phyloP scores from a whole-genome alignment of 176 grass and related monocot species.

The Eragrostis curvula region DNA sequence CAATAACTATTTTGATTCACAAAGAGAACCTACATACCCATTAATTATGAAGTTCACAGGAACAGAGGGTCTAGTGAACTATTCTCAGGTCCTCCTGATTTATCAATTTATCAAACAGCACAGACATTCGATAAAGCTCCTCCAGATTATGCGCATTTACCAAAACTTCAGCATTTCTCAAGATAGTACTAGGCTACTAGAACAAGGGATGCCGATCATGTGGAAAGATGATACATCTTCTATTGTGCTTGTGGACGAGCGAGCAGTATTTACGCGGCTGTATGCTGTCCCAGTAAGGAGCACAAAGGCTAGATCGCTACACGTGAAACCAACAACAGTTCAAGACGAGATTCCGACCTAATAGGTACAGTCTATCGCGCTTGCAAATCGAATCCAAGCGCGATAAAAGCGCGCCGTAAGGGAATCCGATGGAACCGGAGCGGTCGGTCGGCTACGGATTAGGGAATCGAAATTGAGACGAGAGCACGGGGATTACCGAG shows the following conservation, averaged over 20 bases:
- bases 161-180: neutral
- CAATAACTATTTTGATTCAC: neutral
- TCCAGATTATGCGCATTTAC: neutral
- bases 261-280: neutral
- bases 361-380: no score
- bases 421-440: neutral
- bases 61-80: neutral
- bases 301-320: neutral
- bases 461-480: neutral
- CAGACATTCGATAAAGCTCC: neutral
- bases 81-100: neutral
- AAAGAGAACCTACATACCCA: neutral
- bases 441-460: neutral
- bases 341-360: neutral
- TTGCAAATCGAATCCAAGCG: neutral
- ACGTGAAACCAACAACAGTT: neutral
- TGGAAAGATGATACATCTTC: neutral
- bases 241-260: no score
- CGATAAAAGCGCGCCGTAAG: neutral
- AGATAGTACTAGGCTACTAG: no score
- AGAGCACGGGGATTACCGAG: neutral
- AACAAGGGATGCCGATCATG: neutral
- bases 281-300: neutral
- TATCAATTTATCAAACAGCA: neutral
- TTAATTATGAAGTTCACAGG: neutral